Evolutionary conservation across 768 basidiomycete species (phyloP).

Genomic region (Kwoniella sp.): DNA sequence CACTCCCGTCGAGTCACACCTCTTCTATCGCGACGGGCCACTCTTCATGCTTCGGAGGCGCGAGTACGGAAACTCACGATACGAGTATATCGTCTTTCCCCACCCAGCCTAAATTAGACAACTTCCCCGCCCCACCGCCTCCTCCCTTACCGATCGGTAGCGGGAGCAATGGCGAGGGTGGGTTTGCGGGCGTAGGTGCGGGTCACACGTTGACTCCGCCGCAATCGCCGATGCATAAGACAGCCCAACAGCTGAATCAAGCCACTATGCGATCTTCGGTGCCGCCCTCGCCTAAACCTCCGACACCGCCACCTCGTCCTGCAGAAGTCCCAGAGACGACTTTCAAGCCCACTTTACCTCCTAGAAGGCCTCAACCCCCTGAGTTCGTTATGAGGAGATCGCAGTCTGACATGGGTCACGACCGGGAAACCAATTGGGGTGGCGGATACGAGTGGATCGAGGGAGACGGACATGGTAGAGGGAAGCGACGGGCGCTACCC

Average conservation of each 20-base stretch:
- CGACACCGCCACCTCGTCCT: constrained; percentile 29
- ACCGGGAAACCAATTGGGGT: constrained; percentile 5
- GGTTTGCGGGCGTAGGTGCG: constrained; percentile 45
- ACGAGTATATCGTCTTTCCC: constrained; percentile 25
- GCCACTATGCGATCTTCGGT: constrained; percentile 24
- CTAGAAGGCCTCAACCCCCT: constrained; percentile 12
- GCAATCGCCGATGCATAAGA: constrained; percentile 35
- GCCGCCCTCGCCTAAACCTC: constrained; percentile 19
- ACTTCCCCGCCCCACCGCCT: constrained; percentile 1
- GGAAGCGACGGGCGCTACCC: constrained; percentile 32
- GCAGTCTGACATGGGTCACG: constrained; percentile 15
- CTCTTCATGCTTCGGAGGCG: constrained; percentile 8
- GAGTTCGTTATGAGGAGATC: constrained; percentile 13
- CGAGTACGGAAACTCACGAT: constrained; percentile 27
- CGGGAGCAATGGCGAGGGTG: constrained; percentile 1
- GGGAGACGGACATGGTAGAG: constrained; percentile 18
- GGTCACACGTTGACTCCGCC: constrained; percentile 49
- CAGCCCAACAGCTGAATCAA: constrained; percentile 20
- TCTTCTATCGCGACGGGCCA: constrained; percentile 9
- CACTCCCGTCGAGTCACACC: constrained; percentile 16
- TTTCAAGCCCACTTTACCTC: constrained; percentile 14
- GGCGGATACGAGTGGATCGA: constrained; percentile 16
- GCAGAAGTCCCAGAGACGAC: constrained; percentile 26
- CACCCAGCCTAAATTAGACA: constrained; percentile 27
- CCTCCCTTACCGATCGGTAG: background rate